Percentiles rank a stretch among this genome's conserved stretches.
phyloP scores from a whole-genome alignment of 2,329 filamentous ascomycete species.

The Emergomyces africanus region DNA sequence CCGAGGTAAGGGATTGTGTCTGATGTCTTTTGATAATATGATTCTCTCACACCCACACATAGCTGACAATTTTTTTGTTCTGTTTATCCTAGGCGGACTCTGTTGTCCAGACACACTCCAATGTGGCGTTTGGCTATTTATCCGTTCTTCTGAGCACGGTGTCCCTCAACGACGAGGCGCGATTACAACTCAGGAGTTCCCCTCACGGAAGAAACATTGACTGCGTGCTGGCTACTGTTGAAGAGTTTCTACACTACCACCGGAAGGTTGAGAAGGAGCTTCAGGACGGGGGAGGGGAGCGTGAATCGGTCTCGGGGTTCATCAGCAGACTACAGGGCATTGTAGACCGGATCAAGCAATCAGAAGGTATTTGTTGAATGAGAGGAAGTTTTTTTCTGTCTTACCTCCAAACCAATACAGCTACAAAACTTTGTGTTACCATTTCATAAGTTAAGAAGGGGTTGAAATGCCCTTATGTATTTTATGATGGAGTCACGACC shows the following conservation, averaged over 20 bases:
- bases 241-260: slow-evolving; percentile 50
- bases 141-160: slow-evolving; percentile 74
- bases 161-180: slow-evolving; percentile 44
- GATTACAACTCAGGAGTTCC: slow-evolving; percentile 27
- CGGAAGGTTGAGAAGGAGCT: slow-evolving; percentile 43
- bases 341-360: slow-evolving; percentile 31
- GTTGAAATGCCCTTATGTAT: neutral
- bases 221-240: slow-evolving; percentile 43
- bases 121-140: slow-evolving; percentile 77
- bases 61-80: slow-evolving; percentile 3
- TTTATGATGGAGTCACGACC: neutral
- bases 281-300: slow-evolving; percentile 29
- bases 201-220: slow-evolving; percentile 37
- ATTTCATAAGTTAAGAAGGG: no score
- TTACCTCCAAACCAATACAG: no score
- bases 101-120: slow-evolving; percentile 57
- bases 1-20: slow-evolving; percentile 46
- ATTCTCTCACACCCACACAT: neutral
- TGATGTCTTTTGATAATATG: slow-evolving; percentile 11
- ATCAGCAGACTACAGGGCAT: slow-evolving; percentile 43
- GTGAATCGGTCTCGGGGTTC: slow-evolving; percentile 39
- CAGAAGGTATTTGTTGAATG: slow-evolving; percentile 1
- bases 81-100: slow-evolving; percentile 34
- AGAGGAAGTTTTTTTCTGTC: no score
- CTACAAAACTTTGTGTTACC: neutral